phyloP scores from a whole-genome alignment of 768 basidiomycete genomes.

The Rickenella mellea region DNA sequence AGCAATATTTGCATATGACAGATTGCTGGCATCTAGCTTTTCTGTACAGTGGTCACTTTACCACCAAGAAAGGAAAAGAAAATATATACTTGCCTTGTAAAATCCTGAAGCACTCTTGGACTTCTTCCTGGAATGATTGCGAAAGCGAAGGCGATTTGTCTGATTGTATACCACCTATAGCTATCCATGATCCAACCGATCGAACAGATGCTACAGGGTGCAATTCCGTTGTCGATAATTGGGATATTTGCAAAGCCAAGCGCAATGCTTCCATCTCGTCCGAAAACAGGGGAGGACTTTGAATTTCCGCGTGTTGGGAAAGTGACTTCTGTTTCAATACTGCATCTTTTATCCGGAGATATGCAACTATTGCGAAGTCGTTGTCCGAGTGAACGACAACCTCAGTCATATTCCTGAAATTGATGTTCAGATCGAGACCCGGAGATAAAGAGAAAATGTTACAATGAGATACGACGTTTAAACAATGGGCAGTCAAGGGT shows the following conservation, averaged over 20 bases:
- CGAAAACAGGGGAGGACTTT: slow-evolving; percentile 47
- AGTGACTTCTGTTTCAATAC: slow-evolving; percentile 45
- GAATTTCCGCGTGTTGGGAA: background rate
- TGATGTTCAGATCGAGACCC: background rate
- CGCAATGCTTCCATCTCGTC: slow-evolving; percentile 21
- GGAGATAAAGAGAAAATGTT: slow-evolving; percentile 15
- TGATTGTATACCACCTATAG: no score
- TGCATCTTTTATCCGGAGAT: slow-evolving; percentile 69
- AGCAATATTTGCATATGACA: slow-evolving; percentile 47
- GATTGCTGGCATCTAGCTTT: slow-evolving; percentile 17
- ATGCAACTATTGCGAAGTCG: slow-evolving; percentile 87
- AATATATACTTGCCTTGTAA: slow-evolving; percentile 42
- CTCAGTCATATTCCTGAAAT: slow-evolving; percentile 48
- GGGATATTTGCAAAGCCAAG: background rate
- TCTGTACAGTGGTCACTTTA: no score
- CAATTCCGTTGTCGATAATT: no score
- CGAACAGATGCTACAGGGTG: no score
- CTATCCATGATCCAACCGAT: no score
- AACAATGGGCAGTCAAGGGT: slow-evolving; percentile 88
- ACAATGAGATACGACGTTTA: slow-evolving; percentile 68
- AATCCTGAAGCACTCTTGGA: slow-evolving; percentile 53
- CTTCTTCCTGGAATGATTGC: slow-evolving; percentile 70
- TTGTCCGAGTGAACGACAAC: slow-evolving; percentile 71
- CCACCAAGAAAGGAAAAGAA: background rate
- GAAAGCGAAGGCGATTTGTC: no score